Base-by-base conservation (phyloP, 2,329 filamentous ascomycete genomes). In the Aplosporella prunicola region DNA sequence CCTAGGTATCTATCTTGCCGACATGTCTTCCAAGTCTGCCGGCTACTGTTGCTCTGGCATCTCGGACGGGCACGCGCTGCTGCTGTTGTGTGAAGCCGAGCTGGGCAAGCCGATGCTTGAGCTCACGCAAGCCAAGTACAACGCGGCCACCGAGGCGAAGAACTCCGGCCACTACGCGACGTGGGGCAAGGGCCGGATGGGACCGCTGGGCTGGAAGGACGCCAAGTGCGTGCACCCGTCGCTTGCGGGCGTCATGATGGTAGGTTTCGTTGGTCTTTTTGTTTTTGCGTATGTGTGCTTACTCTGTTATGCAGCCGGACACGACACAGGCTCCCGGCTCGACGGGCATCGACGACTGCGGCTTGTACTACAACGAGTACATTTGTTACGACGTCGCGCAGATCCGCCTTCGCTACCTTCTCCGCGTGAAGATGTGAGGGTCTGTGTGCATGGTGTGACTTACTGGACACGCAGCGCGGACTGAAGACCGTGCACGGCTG, bases 1-100 rank as follows among this genome's bases (percentile, higher is more conserved):
- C n/a, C n/a, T n/a, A n/a, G n/a, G 86, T 29, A 82, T 93, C 31
- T 93, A 93, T 53, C 72, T 93, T 2, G 85, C 85, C 2, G 85
- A 93, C 51, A 87, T 87, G 70, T 57, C 54, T 3, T 81, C 75
- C 54, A 93, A 93, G 61, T 86, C 80, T 2, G 84, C 84, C 11
- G 76, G 76, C 49, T 93, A 93, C 62, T 91, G 84, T 55, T 71
- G 59, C 35, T 55, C 75, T 0, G 55, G 61, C 45, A 70, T 64
- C 42, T 82, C 80, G n/a, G 73, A 71, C n/a, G 72, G 75, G 14
- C 75, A 78, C 15, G 86, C 78, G 0, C 66, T 94, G 3, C 66
- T 93, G 4, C 69, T 94, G 13, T 76, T 94, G 2, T 93, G 86
- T 50, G 86, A 93, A 51, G 85, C 83, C 4, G 81, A 87, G 59